These are phyloP conservation scores for Nigrospora oryzae DNA, from an alignment of 2,329 filamentous ascomycete genomes.

Conservation along the genomic window DNA sequence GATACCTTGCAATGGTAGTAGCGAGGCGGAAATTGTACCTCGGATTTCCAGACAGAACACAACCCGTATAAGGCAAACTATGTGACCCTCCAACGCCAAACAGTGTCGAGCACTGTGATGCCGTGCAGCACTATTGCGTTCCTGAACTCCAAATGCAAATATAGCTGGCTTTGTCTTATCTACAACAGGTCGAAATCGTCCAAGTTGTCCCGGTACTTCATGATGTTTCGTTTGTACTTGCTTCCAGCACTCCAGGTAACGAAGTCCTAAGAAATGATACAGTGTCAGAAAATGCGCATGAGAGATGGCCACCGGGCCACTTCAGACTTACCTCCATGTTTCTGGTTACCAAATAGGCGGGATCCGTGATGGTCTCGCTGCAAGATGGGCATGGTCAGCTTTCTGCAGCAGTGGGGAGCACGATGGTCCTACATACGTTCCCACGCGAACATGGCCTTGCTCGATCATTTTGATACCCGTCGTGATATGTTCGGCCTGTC, in stretches of 20 bases:
- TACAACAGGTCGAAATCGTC: constrained; percentile 91
- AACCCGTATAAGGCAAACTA: no score
- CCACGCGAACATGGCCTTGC: constrained; percentile 67
- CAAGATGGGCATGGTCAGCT: constrained; percentile 20
- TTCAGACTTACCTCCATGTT: constrained; percentile 55
- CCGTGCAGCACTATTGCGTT: no score
- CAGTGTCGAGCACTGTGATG: no score
- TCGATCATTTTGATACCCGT: constrained; percentile 83
- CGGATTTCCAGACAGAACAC: no score
- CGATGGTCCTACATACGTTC: not conserved
- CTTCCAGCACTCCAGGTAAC: constrained; percentile 93
- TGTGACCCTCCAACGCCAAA: no score
- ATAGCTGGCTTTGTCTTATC: constrained; percentile 12
- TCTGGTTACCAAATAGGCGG: constrained; percentile 80
- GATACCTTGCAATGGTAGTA: no score
- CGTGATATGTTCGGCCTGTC: constrained; percentile 67
- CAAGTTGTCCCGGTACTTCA: constrained; percentile 89
- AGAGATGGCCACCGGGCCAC: not conserved
- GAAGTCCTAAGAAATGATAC: constrained; percentile 49
- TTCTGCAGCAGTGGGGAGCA: no score
- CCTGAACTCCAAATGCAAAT: no score
- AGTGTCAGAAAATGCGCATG: no score
- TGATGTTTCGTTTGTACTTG: constrained; percentile 94
- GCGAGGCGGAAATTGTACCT: no score
- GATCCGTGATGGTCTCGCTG: constrained; percentile 82